Percentiles rank a stretch among this genome's conserved stretches.
Evolutionary conservation across 345 rosid genomes (phyloP).

Genomic region (Theobroma cacao): DNA sequence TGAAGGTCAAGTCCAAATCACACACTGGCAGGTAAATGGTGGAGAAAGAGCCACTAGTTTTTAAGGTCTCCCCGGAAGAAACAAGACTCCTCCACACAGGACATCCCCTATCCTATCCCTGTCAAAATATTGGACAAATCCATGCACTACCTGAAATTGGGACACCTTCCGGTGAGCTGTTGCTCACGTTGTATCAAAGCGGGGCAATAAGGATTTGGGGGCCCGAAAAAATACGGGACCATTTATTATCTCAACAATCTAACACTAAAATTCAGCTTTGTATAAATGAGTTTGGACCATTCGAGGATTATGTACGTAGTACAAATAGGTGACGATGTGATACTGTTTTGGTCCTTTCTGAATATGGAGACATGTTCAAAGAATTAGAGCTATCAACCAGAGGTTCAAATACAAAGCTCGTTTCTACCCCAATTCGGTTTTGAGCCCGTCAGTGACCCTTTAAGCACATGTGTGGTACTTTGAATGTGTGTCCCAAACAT

Average conservation of each 20-base stretch:
- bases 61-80: conserved; percentile 38
- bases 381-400: neutral
- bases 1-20: conserved; percentile 13
- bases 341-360: neutral
- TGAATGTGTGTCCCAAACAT: neutral
- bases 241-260: conserved; percentile 9
- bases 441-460: neutral
- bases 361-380: neutral
- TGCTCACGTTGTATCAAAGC: neutral
- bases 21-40: neutral
- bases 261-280: neutral
- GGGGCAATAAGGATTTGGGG: neutral
- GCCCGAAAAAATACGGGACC: conserved; percentile 19
- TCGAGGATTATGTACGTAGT: neutral
- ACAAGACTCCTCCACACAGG: conserved; percentile 32
- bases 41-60: neutral
- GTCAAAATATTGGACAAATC: conserved; percentile 9
- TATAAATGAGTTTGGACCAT: neutral
- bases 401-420: neutral
- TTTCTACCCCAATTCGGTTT: neutral
- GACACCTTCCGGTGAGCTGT: conserved; percentile 10
- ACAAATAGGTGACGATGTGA: neutral
- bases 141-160: neutral
- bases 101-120: conserved; percentile 13
- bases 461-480: neutral